These are phyloP conservation scores for Cucurbita maxima DNA, from an alignment of 306 rosid species.

Conservation along the genomic window DNA sequence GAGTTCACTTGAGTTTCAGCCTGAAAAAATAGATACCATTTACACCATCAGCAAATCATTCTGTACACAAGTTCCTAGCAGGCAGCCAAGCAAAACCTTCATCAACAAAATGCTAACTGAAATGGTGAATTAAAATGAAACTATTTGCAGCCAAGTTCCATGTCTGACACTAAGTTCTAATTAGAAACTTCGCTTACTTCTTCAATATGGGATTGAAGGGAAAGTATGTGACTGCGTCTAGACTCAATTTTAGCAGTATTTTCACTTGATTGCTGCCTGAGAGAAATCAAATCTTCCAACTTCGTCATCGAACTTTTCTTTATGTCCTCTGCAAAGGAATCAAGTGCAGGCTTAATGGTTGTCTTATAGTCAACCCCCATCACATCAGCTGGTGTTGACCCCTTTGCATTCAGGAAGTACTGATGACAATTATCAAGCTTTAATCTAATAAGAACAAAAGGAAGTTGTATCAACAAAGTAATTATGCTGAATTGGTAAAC, in stretches of 20 bases:
- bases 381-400: conserved; percentile 59
- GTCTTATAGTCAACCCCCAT: conserved; percentile 68
- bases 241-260: conserved; percentile 45
- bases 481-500: neutral
- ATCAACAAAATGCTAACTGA: too few relatives aligned
- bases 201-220: conserved; percentile 28
- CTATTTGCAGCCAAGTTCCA: too few relatives aligned
- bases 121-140: too few relatives aligned
- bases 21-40: conserved; percentile 27
- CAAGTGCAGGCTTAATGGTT: conserved; percentile 46
- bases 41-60: neutral
- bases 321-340: conserved; percentile 32
- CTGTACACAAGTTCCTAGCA: neutral
- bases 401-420: conserved; percentile 51
- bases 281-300: conserved; percentile 43
- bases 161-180: too few relatives aligned
- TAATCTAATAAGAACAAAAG: conserved; percentile 35
- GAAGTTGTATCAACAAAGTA: neutral
- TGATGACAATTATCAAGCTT: conserved; percentile 53
- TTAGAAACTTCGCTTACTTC: conserved; percentile 34
- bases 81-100: neutral
- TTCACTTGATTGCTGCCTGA: conserved; percentile 44
- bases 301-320: conserved; percentile 51
- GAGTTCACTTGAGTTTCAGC: conserved; percentile 36
- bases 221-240: conserved; percentile 30